A percentile compares a stretch with the other conserved stretches of the same genome.
Conservation (phyloP, 352 stramenopile species). For the Globisporangium emineosum region DNA sequence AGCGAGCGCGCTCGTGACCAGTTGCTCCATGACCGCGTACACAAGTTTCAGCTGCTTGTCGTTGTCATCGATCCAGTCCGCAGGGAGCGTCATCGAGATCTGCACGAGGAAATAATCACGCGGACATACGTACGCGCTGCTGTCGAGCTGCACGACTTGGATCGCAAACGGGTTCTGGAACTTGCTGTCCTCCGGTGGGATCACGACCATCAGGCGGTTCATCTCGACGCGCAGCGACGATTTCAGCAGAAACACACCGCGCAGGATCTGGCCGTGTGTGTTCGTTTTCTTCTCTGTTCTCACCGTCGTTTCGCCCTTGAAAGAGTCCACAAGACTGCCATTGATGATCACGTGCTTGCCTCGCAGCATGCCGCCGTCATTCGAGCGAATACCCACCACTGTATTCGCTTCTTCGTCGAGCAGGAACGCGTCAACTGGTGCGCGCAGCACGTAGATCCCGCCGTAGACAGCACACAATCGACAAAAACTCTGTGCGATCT, state of each 20-base stretch:
- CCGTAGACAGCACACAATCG: constrained; percentile 84
- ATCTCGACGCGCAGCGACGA: constrained; percentile 35
- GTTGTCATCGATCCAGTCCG: constrained; percentile 35
- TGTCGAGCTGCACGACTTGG: constrained; percentile 73
- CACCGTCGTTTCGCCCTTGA: constrained; percentile 5
- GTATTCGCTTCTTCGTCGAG: constrained; percentile 31
- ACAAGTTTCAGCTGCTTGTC: constrained; percentile 37
- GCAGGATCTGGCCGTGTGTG: constrained; percentile 40
- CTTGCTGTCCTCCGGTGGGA: constrained; percentile 52
- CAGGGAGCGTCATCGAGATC: constrained; percentile 50
- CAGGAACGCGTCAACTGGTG: constrained; percentile 56
- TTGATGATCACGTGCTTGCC: constrained; percentile 61
- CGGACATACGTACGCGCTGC: constrained; percentile 58
- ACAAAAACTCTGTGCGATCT: constrained; percentile 88
- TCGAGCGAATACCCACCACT: constrained; percentile 38
- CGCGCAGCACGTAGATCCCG: constrained; percentile 81
- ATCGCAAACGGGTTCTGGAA: constrained; percentile 62
- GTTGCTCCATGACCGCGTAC: constrained; percentile 31
- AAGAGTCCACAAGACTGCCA: constrained; percentile 38
- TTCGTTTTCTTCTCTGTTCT: constrained; percentile 1
- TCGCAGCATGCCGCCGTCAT: constrained; percentile 37
- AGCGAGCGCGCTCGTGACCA: constrained; percentile 22
- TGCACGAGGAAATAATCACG: constrained; percentile 60
- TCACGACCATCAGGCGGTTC: constrained; percentile 59
- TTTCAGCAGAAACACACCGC: constrained; percentile 55